Evolutionary conservation across 108 stramenopile genomes (phyloP).

Genomic region (Nannochloropsis granulata): DNA sequence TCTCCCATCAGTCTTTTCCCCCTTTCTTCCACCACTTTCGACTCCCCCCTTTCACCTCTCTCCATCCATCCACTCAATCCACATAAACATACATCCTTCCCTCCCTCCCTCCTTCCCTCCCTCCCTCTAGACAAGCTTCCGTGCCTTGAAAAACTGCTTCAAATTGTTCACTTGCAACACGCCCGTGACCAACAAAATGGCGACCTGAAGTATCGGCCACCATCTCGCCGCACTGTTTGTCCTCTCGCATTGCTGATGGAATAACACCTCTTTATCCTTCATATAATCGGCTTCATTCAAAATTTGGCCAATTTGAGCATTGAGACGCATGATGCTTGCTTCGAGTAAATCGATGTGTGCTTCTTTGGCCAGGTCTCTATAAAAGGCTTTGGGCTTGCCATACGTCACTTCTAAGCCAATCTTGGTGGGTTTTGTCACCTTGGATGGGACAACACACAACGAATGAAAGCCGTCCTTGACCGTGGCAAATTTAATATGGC

Average conservation of each 20-base stretch:
- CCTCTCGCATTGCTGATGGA: constrained; percentile 6
- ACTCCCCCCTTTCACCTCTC: neutral
- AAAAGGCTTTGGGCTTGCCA: neutral
- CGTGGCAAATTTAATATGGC: constrained; percentile 2
- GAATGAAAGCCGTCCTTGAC: constrained; percentile 11
- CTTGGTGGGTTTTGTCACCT: neutral
- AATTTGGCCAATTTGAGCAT: constrained; percentile 6
- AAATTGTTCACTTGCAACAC: constrained; percentile 7
- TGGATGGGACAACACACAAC: neutral
- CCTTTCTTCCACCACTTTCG: neutral
- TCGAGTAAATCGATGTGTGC: constrained; percentile 8
- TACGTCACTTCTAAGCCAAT: neutral
- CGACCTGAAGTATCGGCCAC: constrained; percentile 24
- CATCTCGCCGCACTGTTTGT: constrained; percentile 10
- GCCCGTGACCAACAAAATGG: constrained; percentile 11
- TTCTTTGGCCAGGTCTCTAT: constrained; percentile 1
- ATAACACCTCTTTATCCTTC: constrained; percentile 24
- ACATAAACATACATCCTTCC: neutral
- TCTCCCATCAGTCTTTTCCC: neutral
- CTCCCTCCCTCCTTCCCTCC: neutral
- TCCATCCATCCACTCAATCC: neutral
- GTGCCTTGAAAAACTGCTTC: constrained; percentile 17
- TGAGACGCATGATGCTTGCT: constrained; percentile 1
- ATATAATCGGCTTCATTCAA: constrained; percentile 26
- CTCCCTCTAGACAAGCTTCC: neutral